Base-by-base conservation (phyloP, 139 green algal species). In the Pseudopediastrum boryanum region DNA sequence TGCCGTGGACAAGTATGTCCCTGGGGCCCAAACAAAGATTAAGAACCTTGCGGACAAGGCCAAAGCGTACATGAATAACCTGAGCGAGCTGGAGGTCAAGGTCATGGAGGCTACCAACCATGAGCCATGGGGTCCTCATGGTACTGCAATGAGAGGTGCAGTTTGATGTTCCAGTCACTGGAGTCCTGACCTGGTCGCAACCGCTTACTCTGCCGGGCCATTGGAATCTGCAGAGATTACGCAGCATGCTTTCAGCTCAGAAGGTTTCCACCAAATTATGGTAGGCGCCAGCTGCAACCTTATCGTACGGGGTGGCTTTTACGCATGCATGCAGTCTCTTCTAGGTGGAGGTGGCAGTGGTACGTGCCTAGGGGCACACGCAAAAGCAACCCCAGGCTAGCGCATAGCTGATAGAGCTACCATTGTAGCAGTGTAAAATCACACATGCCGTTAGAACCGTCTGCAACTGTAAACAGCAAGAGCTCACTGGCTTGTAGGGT, bases 61-160 rank as follows among this genome's bases (percentile, higher is more conserved):
- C 33, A 80, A 79, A 44, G 71, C 74, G 7, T 76, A 77, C 25
- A 52, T 75, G 29, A 74, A 81, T 41, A 79, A 75, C 31, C 19
- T 85, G 13, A 85, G 35, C 42, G 79, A 85, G 23, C 64, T 85
- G 38, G 79, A 85, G 50, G 65, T 81, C 46, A 82, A 82, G 76
- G 76, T 82, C 8, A 4, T 70, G 36, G 76, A 97, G 58, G 94
- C 94, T 1, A 98, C 94, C 4, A 96, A 94, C 75, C 90, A 91
- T 41, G 92, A 98, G 38, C 89, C 90, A 9, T 98, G 94, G 94
- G 94, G 93, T 0, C 94, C 94, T 0, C 93, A 97, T 66, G 94
- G 94, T 16, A 85, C 74, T 4, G 78, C 83, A 6, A 98, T 98
- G 94, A 71, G 78, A 54, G 92, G 92, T 95, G n/a, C 27, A 85